A percentile compares a stretch with the other conserved stretches of the same genome.
Evolutionary conservation across 179 eudicot genomes (phyloP).

Genomic region (Beta lomatogona): DNA sequence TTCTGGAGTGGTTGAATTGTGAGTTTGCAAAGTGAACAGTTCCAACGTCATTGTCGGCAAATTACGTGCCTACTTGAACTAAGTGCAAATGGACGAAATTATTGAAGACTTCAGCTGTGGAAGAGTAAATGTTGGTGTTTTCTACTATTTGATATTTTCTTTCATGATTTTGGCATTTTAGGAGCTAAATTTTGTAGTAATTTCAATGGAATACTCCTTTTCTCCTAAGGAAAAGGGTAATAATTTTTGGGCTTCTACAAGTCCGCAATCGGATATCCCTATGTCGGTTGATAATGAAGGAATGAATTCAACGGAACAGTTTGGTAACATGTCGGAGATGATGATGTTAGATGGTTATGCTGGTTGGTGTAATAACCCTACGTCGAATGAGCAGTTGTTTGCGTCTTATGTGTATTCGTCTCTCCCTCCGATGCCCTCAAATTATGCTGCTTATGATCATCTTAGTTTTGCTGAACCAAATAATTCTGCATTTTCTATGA

Average conservation of each 20-base stretch:
- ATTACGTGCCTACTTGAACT: not conserved
- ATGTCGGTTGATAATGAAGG: slow-evolving; percentile 30
- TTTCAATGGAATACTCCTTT: slow-evolving; percentile 50
- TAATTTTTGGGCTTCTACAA: slow-evolving; percentile 35
- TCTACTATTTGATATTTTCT: not conserved
- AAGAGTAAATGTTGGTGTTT: slow-evolving; percentile 14
- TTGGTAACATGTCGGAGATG: slow-evolving; percentile 42
- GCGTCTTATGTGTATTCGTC: slow-evolving; percentile 51
- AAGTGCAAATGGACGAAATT: slow-evolving; percentile 25
- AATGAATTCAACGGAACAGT: slow-evolving; percentile 17
- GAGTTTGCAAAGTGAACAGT: not conserved
- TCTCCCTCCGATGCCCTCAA: slow-evolving; percentile 28
- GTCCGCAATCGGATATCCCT: slow-evolving; percentile 31
- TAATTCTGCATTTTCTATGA: slow-evolving; percentile 29
- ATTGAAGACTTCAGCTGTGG: slow-evolving; percentile 15
- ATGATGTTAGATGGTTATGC: slow-evolving; percentile 57
- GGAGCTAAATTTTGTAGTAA: slow-evolving; percentile 6
- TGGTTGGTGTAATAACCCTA: slow-evolving; percentile 71
- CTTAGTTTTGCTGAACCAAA: slow-evolving; percentile 41
- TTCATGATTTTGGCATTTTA: slow-evolving; percentile 1
- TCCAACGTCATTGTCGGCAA: not conserved
- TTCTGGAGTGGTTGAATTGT: slow-evolving; percentile 5
- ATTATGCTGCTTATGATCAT: slow-evolving; percentile 44
- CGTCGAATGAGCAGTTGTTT: slow-evolving; percentile 57
- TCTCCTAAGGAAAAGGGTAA: slow-evolving; percentile 38